Conservation (phyloP, 306 rosid species). For the Cucurbita ficifolia region DNA sequence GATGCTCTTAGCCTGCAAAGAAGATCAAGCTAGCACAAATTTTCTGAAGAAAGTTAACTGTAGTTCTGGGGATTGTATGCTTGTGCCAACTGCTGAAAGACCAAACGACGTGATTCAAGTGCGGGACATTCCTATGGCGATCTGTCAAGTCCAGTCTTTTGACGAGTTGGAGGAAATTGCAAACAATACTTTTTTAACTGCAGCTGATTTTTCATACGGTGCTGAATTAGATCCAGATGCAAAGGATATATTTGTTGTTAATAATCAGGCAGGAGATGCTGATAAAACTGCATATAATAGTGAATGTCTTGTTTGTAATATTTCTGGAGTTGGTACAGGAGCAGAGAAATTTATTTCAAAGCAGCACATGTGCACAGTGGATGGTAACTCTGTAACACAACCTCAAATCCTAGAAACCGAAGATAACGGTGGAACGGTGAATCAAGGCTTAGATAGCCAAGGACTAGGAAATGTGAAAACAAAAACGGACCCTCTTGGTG, state of each 20-base stretch:
- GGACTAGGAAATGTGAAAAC: slow-evolving; percentile 21
- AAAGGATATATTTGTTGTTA: slow-evolving; percentile 12
- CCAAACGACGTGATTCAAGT: slow-evolving; percentile 17
- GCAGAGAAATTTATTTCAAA: slow-evolving; percentile 16
- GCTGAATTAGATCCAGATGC: slow-evolving; percentile 12
- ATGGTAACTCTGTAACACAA: slow-evolving; percentile 9
- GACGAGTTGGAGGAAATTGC: slow-evolving; percentile 15
- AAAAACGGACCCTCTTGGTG: slow-evolving; percentile 18
- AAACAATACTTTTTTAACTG: slow-evolving; percentile 16
- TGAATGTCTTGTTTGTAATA: slow-evolving; percentile 5
- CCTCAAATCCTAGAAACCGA: slow-evolving; percentile 4
- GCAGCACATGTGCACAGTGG: slow-evolving; percentile 9
- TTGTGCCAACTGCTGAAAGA: slow-evolving; percentile 6
- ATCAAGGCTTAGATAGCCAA: slow-evolving; percentile 12
- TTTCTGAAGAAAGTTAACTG: slow-evolving; percentile 8
- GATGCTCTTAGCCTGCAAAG: slow-evolving; percentile 3
- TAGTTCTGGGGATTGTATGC: background rate
- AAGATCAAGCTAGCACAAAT: slow-evolving; percentile 18
- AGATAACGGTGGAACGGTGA: slow-evolving; percentile 14
- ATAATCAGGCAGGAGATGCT: slow-evolving; percentile 16
- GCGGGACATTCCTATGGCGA: slow-evolving; percentile 30
- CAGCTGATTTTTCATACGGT: slow-evolving; percentile 1
- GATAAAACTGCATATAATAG: slow-evolving; percentile 14
- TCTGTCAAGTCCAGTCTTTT: slow-evolving; percentile 29
- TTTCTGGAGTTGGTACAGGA: slow-evolving; percentile 14